phyloP scores from a whole-genome alignment of 2,329 filamentous ascomycete genomes.

The Hypoxylon sp. region DNA sequence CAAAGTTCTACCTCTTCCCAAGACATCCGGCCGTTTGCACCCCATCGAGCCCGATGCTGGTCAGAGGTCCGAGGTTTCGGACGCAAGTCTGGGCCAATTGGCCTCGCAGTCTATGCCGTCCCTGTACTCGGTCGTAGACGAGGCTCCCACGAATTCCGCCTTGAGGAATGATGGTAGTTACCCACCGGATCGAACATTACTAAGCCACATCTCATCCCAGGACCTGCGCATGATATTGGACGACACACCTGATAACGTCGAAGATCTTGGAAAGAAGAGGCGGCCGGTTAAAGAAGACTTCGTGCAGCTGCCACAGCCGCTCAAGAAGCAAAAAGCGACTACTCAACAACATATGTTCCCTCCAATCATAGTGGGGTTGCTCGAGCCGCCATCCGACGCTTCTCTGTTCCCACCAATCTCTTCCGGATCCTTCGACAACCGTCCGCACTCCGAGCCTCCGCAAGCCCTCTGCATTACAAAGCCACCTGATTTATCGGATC shows the following conservation, averaged over 20 bases:
- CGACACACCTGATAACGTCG: slow-evolving; percentile 60
- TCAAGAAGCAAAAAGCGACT: slow-evolving; percentile 74
- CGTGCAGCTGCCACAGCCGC: slow-evolving; percentile 74
- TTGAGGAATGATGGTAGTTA: slow-evolving; percentile 50
- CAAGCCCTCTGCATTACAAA: slow-evolving; percentile 60
- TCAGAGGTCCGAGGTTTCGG: slow-evolving; percentile 59
- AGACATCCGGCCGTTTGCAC: slow-evolving; percentile 59
- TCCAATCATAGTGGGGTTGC: slow-evolving; percentile 75
- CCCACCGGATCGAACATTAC: slow-evolving; percentile 48
- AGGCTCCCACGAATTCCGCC: slow-evolving; percentile 38
- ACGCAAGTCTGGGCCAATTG: slow-evolving; percentile 49
- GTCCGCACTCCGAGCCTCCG: slow-evolving; percentile 59
- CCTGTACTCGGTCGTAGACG: slow-evolving; percentile 51
- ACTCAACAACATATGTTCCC: slow-evolving; percentile 70
- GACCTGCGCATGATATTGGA: slow-evolving; percentile 64
- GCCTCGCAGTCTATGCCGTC: slow-evolving; percentile 52
- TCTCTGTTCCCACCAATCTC: slow-evolving; percentile 76
- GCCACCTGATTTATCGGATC: slow-evolving; percentile 49
- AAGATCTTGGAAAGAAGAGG: slow-evolving; percentile 69
- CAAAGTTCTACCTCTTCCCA: slow-evolving; percentile 63
- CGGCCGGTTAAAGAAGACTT: slow-evolving; percentile 73
- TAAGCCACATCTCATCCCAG: slow-evolving; percentile 58
- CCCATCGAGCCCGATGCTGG: slow-evolving; percentile 67
- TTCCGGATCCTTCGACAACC: slow-evolving; percentile 68
- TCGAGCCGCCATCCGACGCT: slow-evolving; percentile 73